Conservation (phyloP, 2,329 filamentous ascomycete species). For the Trichocomaceae sp. region DNA sequence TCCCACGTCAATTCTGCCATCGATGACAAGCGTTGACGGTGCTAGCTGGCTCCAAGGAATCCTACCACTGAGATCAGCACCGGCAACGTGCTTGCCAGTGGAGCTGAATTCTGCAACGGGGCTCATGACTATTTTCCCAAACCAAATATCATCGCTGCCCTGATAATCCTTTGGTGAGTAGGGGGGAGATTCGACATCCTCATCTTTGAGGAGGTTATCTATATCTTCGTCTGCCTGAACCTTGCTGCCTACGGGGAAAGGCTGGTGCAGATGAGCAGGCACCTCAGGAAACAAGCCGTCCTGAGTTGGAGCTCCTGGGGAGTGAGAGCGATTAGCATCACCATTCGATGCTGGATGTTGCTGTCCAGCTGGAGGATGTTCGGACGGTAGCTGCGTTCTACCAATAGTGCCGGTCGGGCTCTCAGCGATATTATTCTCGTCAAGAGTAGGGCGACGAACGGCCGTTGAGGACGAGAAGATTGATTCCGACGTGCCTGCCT, state of each 20-base stretch:
- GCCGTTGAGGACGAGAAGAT: conserved; percentile 43
- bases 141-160: conserved; percentile 69
- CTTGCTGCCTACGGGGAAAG: conserved; percentile 39
- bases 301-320: conserved; percentile 51
- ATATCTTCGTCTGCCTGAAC: conserved; percentile 72
- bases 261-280: conserved; percentile 32
- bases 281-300: conserved; percentile 40
- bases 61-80: conserved; percentile 64
- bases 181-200: conserved; percentile 72
- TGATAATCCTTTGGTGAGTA: conserved; percentile 74
- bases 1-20: conserved; percentile 66
- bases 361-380: conserved; percentile 25
- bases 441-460: conserved; percentile 34
- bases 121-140: conserved; percentile 68
- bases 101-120: conserved; percentile 68
- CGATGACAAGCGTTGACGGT: conserved; percentile 57
- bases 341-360: conserved; percentile 40
- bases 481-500: conserved; percentile 41
- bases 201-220: conserved; percentile 76
- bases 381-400: conserved; percentile 17
- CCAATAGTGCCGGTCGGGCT: conserved; percentile 19
- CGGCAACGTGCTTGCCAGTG: conserved; percentile 75
- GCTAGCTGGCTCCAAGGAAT: conserved; percentile 71
- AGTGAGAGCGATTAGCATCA: conserved; percentile 63
- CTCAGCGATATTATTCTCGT: conserved; percentile 20